These are phyloP conservation scores for Solanum chiquidenum DNA, from an alignment of 257 asterid species.

Conservation along the genomic window DNA sequence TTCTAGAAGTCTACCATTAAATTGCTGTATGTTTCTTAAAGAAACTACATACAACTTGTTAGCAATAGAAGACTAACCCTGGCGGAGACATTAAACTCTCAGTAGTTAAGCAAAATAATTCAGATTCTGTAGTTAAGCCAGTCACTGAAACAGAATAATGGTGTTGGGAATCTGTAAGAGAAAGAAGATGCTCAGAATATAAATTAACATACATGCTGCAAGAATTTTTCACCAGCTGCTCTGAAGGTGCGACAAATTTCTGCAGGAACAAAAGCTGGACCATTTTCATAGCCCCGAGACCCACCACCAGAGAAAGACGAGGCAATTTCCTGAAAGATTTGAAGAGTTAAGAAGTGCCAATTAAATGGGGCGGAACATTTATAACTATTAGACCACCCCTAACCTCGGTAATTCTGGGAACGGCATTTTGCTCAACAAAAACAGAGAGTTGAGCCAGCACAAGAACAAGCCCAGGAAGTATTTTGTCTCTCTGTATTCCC, in stretches of 20 bases:
- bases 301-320: constrained; percentile 71
- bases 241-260: constrained; percentile 78
- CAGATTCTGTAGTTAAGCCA: background rate
- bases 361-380: background rate
- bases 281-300: constrained; percentile 40
- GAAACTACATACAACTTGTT: background rate
- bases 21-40: background rate
- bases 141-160: background rate
- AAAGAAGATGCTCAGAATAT: constrained; percentile 1
- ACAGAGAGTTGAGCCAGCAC: constrained; percentile 63
- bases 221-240: constrained; percentile 66
- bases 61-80: background rate
- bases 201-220: constrained; percentile 64
- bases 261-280: constrained; percentile 71
- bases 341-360: background rate
- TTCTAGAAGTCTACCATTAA: background rate
- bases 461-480: constrained; percentile 84
- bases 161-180: background rate
- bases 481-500: constrained; percentile 46
- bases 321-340: constrained; percentile 72
- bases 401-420: constrained; percentile 83
- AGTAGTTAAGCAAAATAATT: background rate
- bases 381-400: constrained; percentile 11
- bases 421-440: constrained; percentile 67
- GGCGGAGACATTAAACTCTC: background rate